These are phyloP conservation scores for Pisolithus tinctorius DNA, from an alignment of 768 basidiomycete genomes.

Conservation along the genomic window DNA sequence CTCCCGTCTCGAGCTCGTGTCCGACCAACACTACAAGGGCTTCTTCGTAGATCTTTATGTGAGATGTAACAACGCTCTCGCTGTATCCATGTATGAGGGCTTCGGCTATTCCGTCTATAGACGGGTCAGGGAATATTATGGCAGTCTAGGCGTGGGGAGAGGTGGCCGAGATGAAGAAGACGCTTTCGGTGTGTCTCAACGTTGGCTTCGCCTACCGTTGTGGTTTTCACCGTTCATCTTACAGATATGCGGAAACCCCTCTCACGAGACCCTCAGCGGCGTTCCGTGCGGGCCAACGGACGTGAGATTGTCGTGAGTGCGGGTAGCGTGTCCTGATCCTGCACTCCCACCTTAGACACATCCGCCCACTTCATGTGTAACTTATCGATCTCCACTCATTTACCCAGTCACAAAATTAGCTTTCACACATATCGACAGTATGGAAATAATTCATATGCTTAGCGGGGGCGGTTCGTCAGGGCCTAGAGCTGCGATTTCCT, in stretches of 20 bases:
- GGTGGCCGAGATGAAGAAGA: conserved; percentile 83
- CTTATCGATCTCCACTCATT: not conserved
- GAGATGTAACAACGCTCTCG: conserved; percentile 76
- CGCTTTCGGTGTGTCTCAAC: conserved; percentile 72
- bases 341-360: conserved; percentile 1
- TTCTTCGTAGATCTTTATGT: conserved; percentile 97
- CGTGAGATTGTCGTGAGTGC: conserved; percentile 60
- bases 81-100: conserved; percentile 87
- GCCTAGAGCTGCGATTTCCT: conserved; percentile 51
- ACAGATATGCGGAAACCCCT: conserved; percentile 70
- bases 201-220: not conserved
- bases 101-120: conserved; percentile 92
- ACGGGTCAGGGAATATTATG: conserved; percentile 87
- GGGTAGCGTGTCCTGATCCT: conserved; percentile 28
- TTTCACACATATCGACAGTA: conserved; percentile 4
- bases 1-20: conserved; percentile 76
- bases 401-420: conserved; percentile 5
- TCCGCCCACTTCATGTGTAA: not conserved
- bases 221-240: not conserved
- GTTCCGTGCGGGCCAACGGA: conserved; percentile 66
- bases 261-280: conserved; percentile 50
- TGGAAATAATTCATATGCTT: conserved; percentile 27
- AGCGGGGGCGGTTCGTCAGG: conserved; percentile 39
- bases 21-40: conserved; percentile 72
- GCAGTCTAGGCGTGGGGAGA: conserved; percentile 65